Base-by-base conservation (phyloP, 73 alveolate species). In the Paramecium sonneborni region DNA sequence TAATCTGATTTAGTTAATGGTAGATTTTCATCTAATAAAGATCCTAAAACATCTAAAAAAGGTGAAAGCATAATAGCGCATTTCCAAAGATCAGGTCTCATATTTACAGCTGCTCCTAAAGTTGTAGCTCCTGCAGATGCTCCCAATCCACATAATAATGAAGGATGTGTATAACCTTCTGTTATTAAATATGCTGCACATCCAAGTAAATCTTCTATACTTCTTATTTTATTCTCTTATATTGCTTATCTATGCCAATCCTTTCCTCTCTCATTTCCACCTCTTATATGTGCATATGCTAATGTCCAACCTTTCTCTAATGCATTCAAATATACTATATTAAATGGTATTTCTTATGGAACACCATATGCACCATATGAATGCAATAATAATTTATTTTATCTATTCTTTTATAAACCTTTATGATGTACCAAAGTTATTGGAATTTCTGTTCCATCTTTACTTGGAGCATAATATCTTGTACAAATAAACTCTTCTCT, bases 301-400 rank as follows among this genome's bases (percentile, higher is more conserved):
- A 97, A 70, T 14, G 94, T 93, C 98, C 98, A 97, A 14, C 96
- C 98, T 57, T 91, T 92, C 48, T 97, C 99, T 79, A 93, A 93
- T 10, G 99, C 99, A 30, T 96, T 58, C 18, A 93, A 30, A 20
- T 97, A 79, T n/a, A 88, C 93, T 18, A 92, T 86, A 34, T 94
- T 95, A 76, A 97, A 97, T 24, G 96, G 95, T 58, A 76, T 56
- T 12, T 85, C 86, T 18, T 91, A 37, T 38, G 88, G 86, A 15
- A 94, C 86, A 44, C 99, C 99, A 93, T 97, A 97, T 3, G 99
- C 98, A 35, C 99, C 99, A 95, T 97, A 97, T 0, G 93, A 95
- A 35, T 92, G 93, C 1, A 93, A 56, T 9, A 93, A 57, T 6
- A 93, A 58, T 68, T 92, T 74, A 56, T 93, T 91, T 57, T 88